phyloP scores from a whole-genome alignment of 371 early-diverging fungal genomes.

The Spraguea lophii region DNA sequence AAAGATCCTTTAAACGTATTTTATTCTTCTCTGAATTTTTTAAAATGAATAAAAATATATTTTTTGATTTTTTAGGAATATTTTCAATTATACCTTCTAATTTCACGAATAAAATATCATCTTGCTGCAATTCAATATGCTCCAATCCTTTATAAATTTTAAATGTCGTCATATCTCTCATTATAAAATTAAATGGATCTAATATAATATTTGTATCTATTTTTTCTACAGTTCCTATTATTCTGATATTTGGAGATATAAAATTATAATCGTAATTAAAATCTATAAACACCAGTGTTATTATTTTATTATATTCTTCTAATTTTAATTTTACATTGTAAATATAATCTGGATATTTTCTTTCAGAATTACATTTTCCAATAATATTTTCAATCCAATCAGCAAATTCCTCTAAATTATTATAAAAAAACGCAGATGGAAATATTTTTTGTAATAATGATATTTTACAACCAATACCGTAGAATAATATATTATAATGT shows the following conservation, averaged over 20 bases:
- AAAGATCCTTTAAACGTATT: no score
- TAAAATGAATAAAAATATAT: no score
- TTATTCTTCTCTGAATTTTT: no score
- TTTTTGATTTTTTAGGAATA: no score
- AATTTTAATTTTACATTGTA: not conserved
- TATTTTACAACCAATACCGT: conserved; percentile 40
- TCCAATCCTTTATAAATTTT: conserved; percentile 31
- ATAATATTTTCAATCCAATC: not conserved
- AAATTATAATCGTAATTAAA: conserved; percentile 4
- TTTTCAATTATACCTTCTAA: no score
- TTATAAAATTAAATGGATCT: conserved; percentile 32
- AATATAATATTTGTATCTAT: conserved; percentile 9
- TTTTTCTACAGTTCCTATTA: conserved; percentile 37
- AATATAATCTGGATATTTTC: conserved; percentile 1
- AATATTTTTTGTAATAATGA: conserved; percentile 26
- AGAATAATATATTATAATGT: conserved; percentile 37
- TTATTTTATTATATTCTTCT: conserved; percentile 5
- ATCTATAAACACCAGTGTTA: conserved; percentile 24
- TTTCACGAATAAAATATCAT: no score
- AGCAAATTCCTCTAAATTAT: no score
- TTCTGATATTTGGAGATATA: conserved; percentile 7
- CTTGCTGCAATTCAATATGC: no score
- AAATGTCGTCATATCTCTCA: conserved; percentile 41
- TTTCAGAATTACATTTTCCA: not conserved
- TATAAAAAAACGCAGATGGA: conserved; percentile 23